Evolutionary conservation across 73 alveolate species (phyloP).

Genomic region (Halteria grandinella): DNA sequence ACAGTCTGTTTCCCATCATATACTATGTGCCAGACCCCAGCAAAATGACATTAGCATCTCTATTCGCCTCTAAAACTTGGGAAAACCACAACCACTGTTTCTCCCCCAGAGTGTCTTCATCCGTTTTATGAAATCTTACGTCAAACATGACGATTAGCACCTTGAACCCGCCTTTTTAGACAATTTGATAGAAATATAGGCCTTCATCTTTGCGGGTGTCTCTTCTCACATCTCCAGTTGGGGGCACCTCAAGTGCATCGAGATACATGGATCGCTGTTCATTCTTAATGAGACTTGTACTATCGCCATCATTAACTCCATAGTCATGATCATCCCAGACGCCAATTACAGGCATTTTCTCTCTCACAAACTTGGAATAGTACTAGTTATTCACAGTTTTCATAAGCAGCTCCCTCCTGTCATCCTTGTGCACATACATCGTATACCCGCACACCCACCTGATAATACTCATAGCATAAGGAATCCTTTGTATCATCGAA

Average conservation of each 20-base stretch:
- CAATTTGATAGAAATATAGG: no score
- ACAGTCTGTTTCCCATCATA: constrained; percentile 5
- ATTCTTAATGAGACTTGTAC: constrained; percentile 4
- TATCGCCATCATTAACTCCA: constrained; percentile 44
- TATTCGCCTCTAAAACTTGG: neutral
- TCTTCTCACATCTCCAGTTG: no score
- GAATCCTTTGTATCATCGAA: no score
- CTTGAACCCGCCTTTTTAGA: no score
- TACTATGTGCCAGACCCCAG: constrained; percentile 1
- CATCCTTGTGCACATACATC: no score
- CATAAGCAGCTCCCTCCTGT: no score
- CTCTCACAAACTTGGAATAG: constrained; percentile 3
- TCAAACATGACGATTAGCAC: constrained; percentile 19
- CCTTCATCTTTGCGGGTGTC: no score
- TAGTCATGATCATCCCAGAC: constrained; percentile 53
- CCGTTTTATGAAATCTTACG: neutral
- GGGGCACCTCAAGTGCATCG: constrained; percentile 21
- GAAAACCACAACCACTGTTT: constrained; percentile 39
- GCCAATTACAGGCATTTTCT: constrained; percentile 10
- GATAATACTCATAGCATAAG: no score
- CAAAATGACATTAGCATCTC: neutral
- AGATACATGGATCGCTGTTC: neutral
- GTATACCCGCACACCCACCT: no score
- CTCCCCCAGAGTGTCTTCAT: neutral
- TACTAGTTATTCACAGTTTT: no score